Base-by-base conservation (phyloP, 768 basidiomycete genomes). In the Kwoniella pini region DNA sequence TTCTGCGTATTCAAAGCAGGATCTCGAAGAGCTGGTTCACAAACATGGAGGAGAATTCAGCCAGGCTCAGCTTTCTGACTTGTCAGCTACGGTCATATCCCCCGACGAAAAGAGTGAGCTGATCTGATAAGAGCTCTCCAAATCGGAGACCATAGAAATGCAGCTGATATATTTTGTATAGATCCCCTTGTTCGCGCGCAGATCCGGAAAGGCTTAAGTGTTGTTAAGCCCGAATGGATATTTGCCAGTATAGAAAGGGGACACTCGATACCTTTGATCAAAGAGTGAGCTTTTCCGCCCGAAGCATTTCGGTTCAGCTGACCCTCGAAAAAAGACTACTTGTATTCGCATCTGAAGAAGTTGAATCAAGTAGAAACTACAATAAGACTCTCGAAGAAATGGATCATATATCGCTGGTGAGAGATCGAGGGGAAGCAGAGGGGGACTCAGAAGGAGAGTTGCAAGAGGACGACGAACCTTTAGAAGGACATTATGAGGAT, bases 221-320 rank as follows among this genome's bases (percentile, higher is more conserved):
- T 95, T 50, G 80, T 95, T 60, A 86, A 83, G 56, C 90, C 94
- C 0, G 79, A 83, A 27, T 98, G 93, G 92, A 81, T 98, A 54
- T 72, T 82, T 36, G 89, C 92, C 70, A 93, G 87, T 22, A 82
- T 94, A n/a, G 81, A 82, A 4, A 79, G 80, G 27, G 83, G 82
- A 11, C 80, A 83, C 58, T 80, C 81, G 19, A 77, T 85, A 26
- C 87, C 90, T 0, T 79, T 93, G 60, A 82, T 77, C 38, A 86
- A 87, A 78, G 87, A 85, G 91, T 92, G 46, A 36, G 62, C 54
- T 24, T 6, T 3, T 26, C 17, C 13, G 19, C 7, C 1, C 38
- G 4, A 22, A 31, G 51, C 24, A 31, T 22, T 2, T 12, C 12
- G 28, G 4, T 27, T 21, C 17, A 40, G 43, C 49, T 48, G 7